Evolutionary conservation across 176 grass and related monocot species (phyloP).

Genomic region (Oryza meridionalis): DNA sequence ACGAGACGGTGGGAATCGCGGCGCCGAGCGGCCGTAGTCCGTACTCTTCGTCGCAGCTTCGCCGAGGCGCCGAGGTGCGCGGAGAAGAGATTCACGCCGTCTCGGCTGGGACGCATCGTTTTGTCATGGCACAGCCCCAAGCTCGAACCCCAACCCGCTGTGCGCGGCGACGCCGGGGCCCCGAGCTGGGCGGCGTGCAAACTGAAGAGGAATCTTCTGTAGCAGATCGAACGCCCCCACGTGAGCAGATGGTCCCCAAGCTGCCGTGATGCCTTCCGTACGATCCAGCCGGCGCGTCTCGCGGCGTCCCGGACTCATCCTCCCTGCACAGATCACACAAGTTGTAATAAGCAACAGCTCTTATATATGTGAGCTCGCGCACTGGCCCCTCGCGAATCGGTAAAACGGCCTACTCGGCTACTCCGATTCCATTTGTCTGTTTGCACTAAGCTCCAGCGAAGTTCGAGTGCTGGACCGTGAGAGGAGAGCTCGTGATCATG

Average conservation of each 20-base stretch:
- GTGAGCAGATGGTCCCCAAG: not conserved
- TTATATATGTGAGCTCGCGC: conserved; percentile 19
- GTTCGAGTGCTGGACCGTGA: not conserved
- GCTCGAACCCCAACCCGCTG: not conserved
- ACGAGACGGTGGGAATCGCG: not conserved
- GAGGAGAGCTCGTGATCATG: not conserved
- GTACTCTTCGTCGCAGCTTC: not conserved
- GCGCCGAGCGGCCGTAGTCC: not conserved
- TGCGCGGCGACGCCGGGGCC: not conserved
- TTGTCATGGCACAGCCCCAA: not conserved
- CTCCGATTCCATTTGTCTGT: not conserved
- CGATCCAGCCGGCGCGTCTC: conserved; percentile 21
- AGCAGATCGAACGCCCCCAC: not conserved
- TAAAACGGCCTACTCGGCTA: not conserved
- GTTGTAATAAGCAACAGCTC: not conserved
- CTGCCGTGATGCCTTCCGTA: not conserved
- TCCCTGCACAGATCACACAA: not conserved
- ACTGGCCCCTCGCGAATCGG: too few species aligned
- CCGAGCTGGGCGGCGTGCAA: not conserved
- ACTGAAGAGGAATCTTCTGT: not conserved
- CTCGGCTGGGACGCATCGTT: not conserved
- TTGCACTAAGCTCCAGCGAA: not conserved
- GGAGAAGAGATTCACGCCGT: not conserved
- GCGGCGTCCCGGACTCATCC: not conserved
- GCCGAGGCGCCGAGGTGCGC: not conserved